Conservation (phyloP, 306 rosid genomes). For the Vigna angularis region DNA sequence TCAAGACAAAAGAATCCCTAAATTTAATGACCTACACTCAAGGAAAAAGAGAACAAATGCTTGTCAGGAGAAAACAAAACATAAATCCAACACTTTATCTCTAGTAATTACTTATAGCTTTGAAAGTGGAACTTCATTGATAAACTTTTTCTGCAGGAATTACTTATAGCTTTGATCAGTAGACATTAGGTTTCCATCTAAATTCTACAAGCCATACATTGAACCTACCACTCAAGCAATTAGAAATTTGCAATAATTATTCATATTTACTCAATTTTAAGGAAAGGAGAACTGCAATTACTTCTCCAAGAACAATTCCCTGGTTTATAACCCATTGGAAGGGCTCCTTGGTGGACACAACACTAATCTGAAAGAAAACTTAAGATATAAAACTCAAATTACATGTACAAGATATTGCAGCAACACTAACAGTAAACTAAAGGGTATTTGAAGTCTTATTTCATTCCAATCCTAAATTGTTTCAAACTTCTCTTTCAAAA, state of each 20-base stretch:
- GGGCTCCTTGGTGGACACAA: conserved; percentile 92
- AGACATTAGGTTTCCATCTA: conserved; percentile 76
- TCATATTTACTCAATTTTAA: not conserved
- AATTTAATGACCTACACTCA: conserved; percentile 71
- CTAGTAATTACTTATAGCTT: conserved; percentile 7
- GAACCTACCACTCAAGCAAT: conserved; percentile 77
- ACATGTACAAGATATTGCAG: conserved; percentile 32
- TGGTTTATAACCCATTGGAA: conserved; percentile 98
- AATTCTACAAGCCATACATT: conserved; percentile 76
- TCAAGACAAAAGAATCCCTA: conserved; percentile 84
- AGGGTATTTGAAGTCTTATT: conserved; percentile 27
- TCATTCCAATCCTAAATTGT: conserved; percentile 25
- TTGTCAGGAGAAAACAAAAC: conserved; percentile 18
- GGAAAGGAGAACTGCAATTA: conserved; percentile 50
- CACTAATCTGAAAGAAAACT: conserved; percentile 93
- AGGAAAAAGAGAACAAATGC: conserved; percentile 38
- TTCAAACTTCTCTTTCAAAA: no score
- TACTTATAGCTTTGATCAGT: conserved; percentile 65
- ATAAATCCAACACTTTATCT: conserved; percentile 26
- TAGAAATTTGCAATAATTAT: conserved; percentile 39
- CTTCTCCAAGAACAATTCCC: conserved; percentile 98
- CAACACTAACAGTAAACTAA: conserved; percentile 19
- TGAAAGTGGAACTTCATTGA: conserved; percentile 31
- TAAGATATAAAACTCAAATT: conserved; percentile 55
- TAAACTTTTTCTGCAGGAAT: conserved; percentile 78